Base-by-base conservation (phyloP, 495 filamentous ascomycete species). In the Paragyromitra xinjiangensis region DNA sequence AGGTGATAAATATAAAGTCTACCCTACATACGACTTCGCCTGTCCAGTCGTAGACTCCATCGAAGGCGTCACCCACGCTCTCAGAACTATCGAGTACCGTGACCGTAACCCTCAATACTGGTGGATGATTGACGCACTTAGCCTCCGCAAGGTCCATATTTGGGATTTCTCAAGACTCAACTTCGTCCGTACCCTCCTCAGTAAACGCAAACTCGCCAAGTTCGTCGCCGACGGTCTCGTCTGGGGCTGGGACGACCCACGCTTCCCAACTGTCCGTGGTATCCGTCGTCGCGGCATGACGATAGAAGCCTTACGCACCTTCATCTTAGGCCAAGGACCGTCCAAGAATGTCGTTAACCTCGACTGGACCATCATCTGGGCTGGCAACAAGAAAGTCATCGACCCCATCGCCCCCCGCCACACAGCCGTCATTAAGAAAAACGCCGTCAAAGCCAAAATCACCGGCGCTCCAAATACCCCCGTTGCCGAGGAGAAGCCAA, bases 101-200 rank as follows among this genome's bases (percentile, higher is more conserved):
- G 96, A 99, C 84, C 93, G 95, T 65, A 98, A 99, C 84, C 91
- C 93, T 11, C 95, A 97, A 85, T 99, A 98, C 85, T 90, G 95
- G 82, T 99, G 95, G 95, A 94, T 99, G 87, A 83, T 96, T 42
- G 90, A 97, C 71, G 89, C 93, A 0, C 88, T 98, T 59, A 90
- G 92, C 77, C 89, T 99, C 24, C 93, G 95, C 64, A 86, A 89
- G 73, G 95, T 98, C 12, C 90, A 98, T 84, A 92, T 98, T 85
- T 98, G 95, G 95, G 94, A 98, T 84, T 99, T 98, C 85, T 90
- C 95, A 50, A 91, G 95, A 80, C 93, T 98, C 88, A 98, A 97
- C 88, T 98, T 98, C 82, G 89, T 97, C 82, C 89, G 91, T 34
- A 97, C 94, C 0, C 87, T 97, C 71, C 88, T 97, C 1, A 95